A percentile compares a stretch with the other conserved stretches of the same genome.
Evolutionary conservation across 148 eudicot genomes (phyloP).

Genomic region (Linanthus parryae): DNA sequence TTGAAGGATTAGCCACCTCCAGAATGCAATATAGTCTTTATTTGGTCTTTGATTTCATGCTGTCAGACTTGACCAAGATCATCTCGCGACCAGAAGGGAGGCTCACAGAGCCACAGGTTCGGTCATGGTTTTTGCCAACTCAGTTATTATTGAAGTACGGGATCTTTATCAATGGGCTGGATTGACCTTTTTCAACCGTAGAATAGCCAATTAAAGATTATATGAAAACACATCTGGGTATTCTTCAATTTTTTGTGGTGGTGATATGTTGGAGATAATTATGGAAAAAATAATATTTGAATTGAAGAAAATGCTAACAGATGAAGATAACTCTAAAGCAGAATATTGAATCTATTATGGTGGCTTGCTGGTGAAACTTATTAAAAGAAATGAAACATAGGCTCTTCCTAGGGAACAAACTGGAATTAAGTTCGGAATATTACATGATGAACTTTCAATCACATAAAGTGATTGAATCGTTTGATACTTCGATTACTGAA

Average conservation of each 20-base stretch:
- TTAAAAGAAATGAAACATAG: not conserved
- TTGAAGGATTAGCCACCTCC: conserved; percentile 49
- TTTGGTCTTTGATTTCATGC: conserved; percentile 44
- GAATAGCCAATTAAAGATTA: not conserved
- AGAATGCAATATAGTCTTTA: conserved; percentile 54
- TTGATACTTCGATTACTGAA: not conserved
- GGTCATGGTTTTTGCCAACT: not conserved
- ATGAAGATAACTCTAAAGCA: not conserved
- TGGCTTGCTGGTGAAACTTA: not conserved
- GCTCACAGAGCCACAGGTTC: conserved; percentile 44
- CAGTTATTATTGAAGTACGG: too few species aligned
- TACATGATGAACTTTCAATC: too few species aligned
- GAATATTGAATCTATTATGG: not conserved
- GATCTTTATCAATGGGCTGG: too few species aligned
- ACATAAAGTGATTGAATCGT: too few species aligned
- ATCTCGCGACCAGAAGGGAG: conserved; percentile 28
- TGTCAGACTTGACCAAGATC: conserved; percentile 27
- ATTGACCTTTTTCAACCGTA: too few species aligned
- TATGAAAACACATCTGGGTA: not conserved
- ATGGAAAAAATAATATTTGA: not conserved
- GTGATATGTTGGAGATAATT: not conserved
- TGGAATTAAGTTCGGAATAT: too few species aligned
- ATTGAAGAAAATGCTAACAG: not conserved
- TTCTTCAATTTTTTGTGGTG: not conserved
- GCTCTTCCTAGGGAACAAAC: not conserved